Percentiles rank a stretch among this genome's conserved stretches.
These are phyloP conservation scores for Friedmanniomyces endolithicus DNA, from an alignment of 495 filamentous ascomycete species.

Conservation along the genomic window DNA sequence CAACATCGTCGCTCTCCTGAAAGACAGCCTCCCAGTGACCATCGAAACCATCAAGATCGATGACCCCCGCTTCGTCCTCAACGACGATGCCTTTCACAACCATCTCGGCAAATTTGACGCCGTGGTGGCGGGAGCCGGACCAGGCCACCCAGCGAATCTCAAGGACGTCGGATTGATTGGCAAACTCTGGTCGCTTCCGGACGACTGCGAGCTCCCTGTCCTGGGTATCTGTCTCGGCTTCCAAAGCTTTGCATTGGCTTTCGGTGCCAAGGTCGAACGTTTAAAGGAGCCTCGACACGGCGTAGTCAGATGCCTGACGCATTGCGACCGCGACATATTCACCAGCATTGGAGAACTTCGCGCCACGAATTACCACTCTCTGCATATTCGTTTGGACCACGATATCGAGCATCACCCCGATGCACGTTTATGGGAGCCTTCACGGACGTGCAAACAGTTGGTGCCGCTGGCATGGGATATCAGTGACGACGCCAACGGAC, in stretches of 20 bases:
- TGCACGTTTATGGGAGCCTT: slow-evolving; percentile 23
- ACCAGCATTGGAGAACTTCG: slow-evolving; percentile 32
- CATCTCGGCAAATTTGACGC: slow-evolving; percentile 55
- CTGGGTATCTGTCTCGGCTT: slow-evolving; percentile 89
- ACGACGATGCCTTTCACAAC: slow-evolving; percentile 19
- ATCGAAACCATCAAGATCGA: slow-evolving; percentile 51
- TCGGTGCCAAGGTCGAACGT: slow-evolving; percentile 51
- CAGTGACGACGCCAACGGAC: slow-evolving; percentile 38
- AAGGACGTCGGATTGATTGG: slow-evolving; percentile 67
- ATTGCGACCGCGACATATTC: slow-evolving; percentile 42
- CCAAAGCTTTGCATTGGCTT: slow-evolving; percentile 61
- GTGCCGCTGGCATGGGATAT: slow-evolving; percentile 55
- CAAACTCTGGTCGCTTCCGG: slow-evolving; percentile 58
- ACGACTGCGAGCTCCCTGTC: slow-evolving; percentile 51
- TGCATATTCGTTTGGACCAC: slow-evolving; percentile 42
- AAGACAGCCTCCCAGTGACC: slow-evolving; percentile 47
- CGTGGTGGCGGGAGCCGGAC: slow-evolving; percentile 69
- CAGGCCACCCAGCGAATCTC: slow-evolving; percentile 44
- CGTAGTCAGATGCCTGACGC: slow-evolving; percentile 52
- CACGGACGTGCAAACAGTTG: slow-evolving; percentile 24
- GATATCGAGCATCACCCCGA: neutral
- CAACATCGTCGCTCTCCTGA: slow-evolving; percentile 73
- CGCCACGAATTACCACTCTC: slow-evolving; percentile 80
- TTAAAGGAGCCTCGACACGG: slow-evolving; percentile 66
- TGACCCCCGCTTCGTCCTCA: slow-evolving; percentile 16